Evolutionary conservation across 202 grass and related monocot species (phyloP).

Genomic region (Alloteropsis angusta): DNA sequence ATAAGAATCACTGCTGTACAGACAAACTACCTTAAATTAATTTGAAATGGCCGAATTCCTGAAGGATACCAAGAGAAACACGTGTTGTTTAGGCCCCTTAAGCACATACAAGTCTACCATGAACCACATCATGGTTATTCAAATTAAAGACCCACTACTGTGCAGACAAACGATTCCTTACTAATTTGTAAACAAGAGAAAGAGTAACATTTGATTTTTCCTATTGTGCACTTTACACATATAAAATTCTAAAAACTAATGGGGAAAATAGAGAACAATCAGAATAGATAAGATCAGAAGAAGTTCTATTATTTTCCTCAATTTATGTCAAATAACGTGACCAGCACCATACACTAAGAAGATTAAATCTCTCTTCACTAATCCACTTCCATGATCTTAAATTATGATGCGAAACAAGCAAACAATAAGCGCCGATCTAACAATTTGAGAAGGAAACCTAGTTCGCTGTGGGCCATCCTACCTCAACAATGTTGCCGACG

Average conservation of each 20-base stretch:
- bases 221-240: too few species aligned
- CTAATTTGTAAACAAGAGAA: neutral
- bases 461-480: too few species aligned
- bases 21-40: too few species aligned
- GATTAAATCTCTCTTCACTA: neutral
- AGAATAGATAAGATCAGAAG: neutral
- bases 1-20: too few species aligned
- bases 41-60: too few species aligned
- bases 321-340: neutral
- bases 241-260: neutral
- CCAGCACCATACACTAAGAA: neutral
- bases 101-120: too few species aligned
- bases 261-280: neutral
- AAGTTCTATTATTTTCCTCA: neutral
- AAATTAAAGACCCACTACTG: neutral
- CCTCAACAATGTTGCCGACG: conserved; percentile 91
- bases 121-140: too few species aligned
- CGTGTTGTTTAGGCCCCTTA: too few species aligned
- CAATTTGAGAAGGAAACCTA: too few species aligned
- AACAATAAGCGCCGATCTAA: too few species aligned
- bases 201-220: neutral
- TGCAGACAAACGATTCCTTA: too few species aligned
- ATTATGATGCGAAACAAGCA: neutral
- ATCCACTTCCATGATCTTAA: neutral
- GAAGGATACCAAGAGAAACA: too few species aligned